Percentiles rank a stretch among this genome's conserved stretches.
Conservation (phyloP, 2,329 filamentous ascomycete species). For the Capronia epimyces region DNA sequence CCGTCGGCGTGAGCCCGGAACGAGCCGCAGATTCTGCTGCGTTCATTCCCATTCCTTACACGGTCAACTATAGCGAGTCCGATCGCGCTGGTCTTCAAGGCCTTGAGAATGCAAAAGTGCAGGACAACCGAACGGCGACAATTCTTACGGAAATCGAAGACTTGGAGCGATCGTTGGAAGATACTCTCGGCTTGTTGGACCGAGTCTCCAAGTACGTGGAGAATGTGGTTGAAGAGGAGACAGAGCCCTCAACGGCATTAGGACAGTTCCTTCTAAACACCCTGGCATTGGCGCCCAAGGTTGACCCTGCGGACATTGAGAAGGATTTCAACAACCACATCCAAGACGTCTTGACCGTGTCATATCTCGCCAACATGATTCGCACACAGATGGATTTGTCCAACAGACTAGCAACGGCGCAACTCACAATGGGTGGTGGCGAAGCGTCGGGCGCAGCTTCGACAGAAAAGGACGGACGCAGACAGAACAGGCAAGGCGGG, state of each 20-base stretch:
- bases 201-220: constrained; percentile 87
- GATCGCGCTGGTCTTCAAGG: constrained; percentile 74
- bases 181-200: constrained; percentile 83
- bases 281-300: constrained; percentile 88
- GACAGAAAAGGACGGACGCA: constrained; percentile 35
- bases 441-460: constrained; percentile 34
- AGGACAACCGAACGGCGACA: constrained; percentile 65
- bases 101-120: constrained; percentile 74
- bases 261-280: constrained; percentile 95
- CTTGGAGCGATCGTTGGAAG: constrained; percentile 77
- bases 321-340: constrained; percentile 99
- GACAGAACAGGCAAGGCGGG: constrained; percentile 36
- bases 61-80: constrained; percentile 79
- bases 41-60: constrained; percentile 95
- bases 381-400: constrained; percentile 98
- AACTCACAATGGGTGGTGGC: constrained; percentile 54
- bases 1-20: constrained; percentile 91
- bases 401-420: constrained; percentile 82
- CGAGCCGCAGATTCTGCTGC: constrained; percentile 92
- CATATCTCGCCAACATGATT: constrained; percentile 97
- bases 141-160: constrained; percentile 85
- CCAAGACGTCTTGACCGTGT: constrained; percentile 96
- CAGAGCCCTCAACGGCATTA: constrained; percentile 86
- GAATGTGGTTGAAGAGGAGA: constrained; percentile 84
- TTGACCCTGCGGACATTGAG: constrained; percentile 84